Percentiles rank a stretch among this genome's conserved stretches.
phyloP scores from a whole-genome alignment of 345 rosid species.

The Salix koriyanagi region DNA sequence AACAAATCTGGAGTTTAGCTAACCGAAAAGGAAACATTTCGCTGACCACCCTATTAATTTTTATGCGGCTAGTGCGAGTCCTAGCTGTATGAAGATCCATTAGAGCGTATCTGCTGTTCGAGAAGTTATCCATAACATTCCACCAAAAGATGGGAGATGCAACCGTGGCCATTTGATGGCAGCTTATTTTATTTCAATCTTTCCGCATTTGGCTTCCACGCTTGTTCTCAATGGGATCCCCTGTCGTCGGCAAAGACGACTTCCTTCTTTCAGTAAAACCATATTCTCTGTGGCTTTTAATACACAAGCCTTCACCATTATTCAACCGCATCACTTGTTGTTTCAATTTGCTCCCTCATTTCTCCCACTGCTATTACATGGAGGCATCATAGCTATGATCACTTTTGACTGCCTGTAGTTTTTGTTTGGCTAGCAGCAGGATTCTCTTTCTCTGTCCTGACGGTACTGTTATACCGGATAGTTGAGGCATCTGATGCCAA shows the following conservation, averaged over 20 bases:
- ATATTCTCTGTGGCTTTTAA: not conserved
- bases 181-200: not conserved
- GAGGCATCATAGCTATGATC: too few species aligned
- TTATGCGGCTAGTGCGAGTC: not conserved
- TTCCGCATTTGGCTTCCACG: slow-evolving; percentile 5
- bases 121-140: not conserved
- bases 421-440: not conserved
- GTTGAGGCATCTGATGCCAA: not conserved
- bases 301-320: not conserved
- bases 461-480: not conserved
- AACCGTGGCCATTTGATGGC: not conserved
- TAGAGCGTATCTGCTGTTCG: not conserved
- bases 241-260: not conserved
- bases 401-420: too few species aligned
- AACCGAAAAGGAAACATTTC: too few species aligned
- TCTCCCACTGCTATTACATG: not conserved
- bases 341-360: not conserved
- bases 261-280: not conserved
- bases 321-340: not conserved
- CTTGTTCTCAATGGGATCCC: slow-evolving; percentile 7
- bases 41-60: not conserved
- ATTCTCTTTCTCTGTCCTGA: not conserved
- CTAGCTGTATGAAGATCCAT: slow-evolving; percentile 1
- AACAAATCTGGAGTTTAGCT: too few species aligned
- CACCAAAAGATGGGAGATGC: slow-evolving; percentile 1